phyloP scores from a whole-genome alignment of 1,284 basidiomycete genomes.

The Malassezia restricta region DNA sequence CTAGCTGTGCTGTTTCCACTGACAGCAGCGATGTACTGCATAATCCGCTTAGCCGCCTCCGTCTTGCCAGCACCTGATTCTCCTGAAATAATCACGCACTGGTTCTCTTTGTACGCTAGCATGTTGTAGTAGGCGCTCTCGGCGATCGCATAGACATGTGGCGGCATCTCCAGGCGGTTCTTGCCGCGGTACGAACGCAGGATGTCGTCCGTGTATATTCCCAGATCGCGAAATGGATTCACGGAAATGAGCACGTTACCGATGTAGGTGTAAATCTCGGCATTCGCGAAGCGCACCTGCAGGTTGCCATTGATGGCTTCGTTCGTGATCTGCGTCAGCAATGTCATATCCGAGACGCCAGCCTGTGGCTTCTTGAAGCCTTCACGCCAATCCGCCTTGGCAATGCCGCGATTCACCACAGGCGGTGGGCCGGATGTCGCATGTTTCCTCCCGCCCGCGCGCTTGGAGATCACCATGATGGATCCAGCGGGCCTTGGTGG shows the following conservation, averaged over 20 bases:
- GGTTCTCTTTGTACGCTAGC: constrained; percentile 98
- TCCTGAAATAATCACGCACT: constrained; percentile 98
- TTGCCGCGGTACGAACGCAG: constrained; percentile 83
- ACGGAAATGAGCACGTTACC: constrained; percentile 94
- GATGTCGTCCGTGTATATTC: constrained; percentile 80
- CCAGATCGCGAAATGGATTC: constrained; percentile 84
- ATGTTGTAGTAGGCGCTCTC: constrained; percentile 98
- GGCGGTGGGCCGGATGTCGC: constrained; percentile 19
- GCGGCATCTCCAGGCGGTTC: constrained; percentile 93
- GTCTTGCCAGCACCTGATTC: constrained; percentile 56
- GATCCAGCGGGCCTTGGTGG: background rate
- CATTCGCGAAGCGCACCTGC: constrained; percentile 83
- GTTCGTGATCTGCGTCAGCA: constrained; percentile 92
- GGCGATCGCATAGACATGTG: constrained; percentile 94
- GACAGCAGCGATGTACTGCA: constrained; percentile 99
- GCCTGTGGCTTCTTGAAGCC: constrained; percentile 51
- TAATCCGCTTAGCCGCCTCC: constrained; percentile 57
- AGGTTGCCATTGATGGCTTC: constrained; percentile 97
- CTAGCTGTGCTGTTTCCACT: constrained; percentile 54
- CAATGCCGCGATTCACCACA: constrained; percentile 32
- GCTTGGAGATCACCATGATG: constrained; percentile 44
- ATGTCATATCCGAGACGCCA: constrained; percentile 96
- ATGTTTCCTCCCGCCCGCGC: constrained; percentile 35
- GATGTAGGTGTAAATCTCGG: constrained; percentile 98
- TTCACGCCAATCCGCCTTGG: constrained; percentile 45